Evolutionary conservation across 768 basidiomycete genomes (phyloP), one percentile per base, ranked within the genome.

Genomic region (Boletus rubropictus): DNA sequence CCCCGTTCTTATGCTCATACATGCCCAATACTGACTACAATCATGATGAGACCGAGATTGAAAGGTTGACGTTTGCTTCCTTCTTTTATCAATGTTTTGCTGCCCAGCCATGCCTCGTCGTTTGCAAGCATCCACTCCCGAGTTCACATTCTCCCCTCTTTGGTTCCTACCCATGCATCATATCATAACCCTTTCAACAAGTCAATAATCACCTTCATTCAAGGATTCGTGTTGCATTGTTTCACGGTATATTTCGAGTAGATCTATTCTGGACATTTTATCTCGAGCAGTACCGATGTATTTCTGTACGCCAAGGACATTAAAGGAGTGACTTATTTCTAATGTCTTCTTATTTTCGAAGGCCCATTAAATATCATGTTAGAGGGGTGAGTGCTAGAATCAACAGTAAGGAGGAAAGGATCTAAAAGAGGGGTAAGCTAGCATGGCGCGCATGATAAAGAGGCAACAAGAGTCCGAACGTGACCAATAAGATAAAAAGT

Each of bases 311-410:
- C 61, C 49, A 56, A 53, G 65, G 59, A 67, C 66, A 62, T 60
- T 60, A 56, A 61, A 60, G 56, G 63, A 66, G 58, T 68, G 64
- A 66, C 52, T 68, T 68, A 58, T 64, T 67, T 47, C 52, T 62
- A 66, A 51, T 48, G 46, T 27, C 46, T 38, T 41, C 29, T 46
- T 20, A 27, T 40, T 33, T 20, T 32, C 8, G 17, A 32, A 33
- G 5, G 17, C 20, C 12, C n/a, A 12, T 50, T 29, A 7, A 6
- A 25, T 36, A 17, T 25, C 38, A 31, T 38, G 21, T 46, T 34
- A 44, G 29, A 41, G 18, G 21, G 3, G 39, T 44, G 39, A 57
- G 42, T 37, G 22, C 9, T 34, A 9, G 44, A 41, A 36, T 25
- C 24, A 22, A 49, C 27, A 24, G 24, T 31, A 43, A 37, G 28